Evolutionary conservation across 768 basidiomycete genomes (phyloP).

Genomic region (Dioszegia hungarica): DNA sequence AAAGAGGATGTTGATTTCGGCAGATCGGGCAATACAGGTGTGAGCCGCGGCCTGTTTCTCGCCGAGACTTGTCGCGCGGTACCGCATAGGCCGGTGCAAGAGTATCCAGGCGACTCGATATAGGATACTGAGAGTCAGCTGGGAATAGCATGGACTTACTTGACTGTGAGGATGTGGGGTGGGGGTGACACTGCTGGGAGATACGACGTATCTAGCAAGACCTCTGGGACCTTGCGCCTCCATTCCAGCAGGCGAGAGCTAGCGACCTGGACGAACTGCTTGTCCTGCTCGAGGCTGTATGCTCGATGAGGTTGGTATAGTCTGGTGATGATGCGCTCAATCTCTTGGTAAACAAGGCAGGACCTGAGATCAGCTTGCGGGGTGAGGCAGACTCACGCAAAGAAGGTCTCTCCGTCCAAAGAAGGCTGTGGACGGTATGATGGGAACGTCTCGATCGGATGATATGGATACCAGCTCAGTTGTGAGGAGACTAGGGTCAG

Average conservation of each 20-base stretch:
- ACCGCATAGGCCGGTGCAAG: neutral
- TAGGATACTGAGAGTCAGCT: neutral
- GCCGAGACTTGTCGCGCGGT: neutral
- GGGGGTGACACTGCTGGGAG: neutral
- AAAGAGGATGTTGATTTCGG: conserved; percentile 4
- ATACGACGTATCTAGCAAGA: neutral
- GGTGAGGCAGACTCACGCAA: neutral
- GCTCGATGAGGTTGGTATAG: neutral
- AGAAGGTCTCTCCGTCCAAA: conserved; percentile 1
- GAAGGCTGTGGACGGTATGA: neutral
- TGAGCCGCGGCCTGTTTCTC: neutral
- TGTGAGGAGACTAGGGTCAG: neutral
- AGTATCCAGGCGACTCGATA: conserved; percentile 5
- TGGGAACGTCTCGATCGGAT: neutral
- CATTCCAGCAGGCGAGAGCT: neutral
- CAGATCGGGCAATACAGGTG: neutral
- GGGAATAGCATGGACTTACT: neutral
- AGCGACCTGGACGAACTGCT: too few relatives aligned
- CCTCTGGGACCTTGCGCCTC: neutral
- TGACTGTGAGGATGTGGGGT: conserved; percentile 7
- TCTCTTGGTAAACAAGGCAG: neutral
- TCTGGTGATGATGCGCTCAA: neutral
- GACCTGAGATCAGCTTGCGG: neutral
- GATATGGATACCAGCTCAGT: neutral
- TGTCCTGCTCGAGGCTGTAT: too few relatives aligned